These are phyloP conservation scores for Apiospora arundinis DNA, from an alignment of 2,329 filamentous ascomycete genomes.

Conservation along the genomic window DNA sequence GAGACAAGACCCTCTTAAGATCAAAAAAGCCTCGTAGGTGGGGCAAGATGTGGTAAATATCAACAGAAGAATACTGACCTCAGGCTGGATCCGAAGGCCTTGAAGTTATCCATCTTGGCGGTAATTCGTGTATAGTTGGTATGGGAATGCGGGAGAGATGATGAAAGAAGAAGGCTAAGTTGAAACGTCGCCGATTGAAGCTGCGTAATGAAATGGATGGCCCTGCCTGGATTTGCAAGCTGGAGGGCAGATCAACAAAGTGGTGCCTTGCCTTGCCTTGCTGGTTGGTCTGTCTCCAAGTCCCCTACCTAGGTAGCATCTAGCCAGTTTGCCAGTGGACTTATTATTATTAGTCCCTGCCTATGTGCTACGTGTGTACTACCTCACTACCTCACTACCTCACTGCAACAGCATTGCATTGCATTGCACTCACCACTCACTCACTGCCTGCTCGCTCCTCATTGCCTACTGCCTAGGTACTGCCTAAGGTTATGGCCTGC, in stretches of 20 bases:
- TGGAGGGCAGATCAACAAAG: slow-evolving; percentile 14
- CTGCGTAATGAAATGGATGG: slow-evolving; percentile 16
- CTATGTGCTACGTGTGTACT: too few species aligned
- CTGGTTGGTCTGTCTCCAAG: not conserved
- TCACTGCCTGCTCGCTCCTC: too few species aligned
- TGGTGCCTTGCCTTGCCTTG: not conserved
- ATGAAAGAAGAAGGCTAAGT: slow-evolving; percentile 14
- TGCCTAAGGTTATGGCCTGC: too few species aligned
- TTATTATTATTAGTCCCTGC: too few species aligned
- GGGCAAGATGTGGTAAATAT: slow-evolving; percentile 16
- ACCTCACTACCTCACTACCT: too few species aligned
- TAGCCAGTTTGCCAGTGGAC: not conserved
- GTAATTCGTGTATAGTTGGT: not conserved
- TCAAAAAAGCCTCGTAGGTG: slow-evolving; percentile 9
- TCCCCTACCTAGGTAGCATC: not conserved
- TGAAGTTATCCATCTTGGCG: slow-evolving; percentile 61
- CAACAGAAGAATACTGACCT: slow-evolving; percentile 48
- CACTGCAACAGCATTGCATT: too few species aligned
- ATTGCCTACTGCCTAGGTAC: too few species aligned
- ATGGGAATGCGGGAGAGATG: slow-evolving; percentile 14
- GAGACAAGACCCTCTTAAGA: slow-evolving; percentile 13
- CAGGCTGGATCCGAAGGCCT: slow-evolving; percentile 62
- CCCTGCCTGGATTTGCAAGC: not conserved
- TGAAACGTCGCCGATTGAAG: slow-evolving; percentile 17
- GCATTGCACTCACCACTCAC: too few species aligned